Evolutionary conservation across 73 alveolate genomes (phyloP).

Genomic region (Uronychia binucleata): DNA sequence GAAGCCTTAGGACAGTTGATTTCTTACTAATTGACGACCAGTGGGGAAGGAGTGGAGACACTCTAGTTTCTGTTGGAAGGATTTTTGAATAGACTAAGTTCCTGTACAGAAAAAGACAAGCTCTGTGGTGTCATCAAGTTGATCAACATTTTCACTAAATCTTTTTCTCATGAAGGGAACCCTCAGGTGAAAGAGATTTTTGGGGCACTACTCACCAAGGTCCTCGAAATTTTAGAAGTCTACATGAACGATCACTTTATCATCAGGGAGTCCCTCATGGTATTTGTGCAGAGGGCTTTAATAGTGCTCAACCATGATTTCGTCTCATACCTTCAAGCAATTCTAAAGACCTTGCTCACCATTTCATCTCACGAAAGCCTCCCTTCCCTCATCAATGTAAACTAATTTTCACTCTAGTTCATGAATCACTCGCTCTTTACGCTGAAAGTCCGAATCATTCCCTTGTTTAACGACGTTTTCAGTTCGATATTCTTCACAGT

Average conservation of each 20-base stretch:
- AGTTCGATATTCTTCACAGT: neutral
- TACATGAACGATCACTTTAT: neutral
- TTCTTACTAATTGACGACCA: neutral
- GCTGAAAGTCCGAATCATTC: neutral
- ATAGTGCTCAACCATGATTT: neutral
- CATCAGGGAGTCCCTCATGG: neutral
- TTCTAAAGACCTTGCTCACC: neutral
- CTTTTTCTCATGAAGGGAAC: neutral
- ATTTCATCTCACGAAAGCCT: neutral
- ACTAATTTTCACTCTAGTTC: neutral
- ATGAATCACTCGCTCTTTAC: neutral
- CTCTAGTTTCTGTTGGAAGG: neutral
- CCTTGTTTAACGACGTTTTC: neutral
- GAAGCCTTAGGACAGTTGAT: neutral
- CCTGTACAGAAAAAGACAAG: neutral
- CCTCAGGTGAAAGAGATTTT: no score
- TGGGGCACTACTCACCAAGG: neutral
- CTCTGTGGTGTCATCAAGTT: neutral
- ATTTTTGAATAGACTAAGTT: neutral
- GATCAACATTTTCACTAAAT: neutral
- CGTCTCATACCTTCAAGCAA: neutral
- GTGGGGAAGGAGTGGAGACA: neutral
- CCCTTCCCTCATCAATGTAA: neutral
- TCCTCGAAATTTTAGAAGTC: no score
- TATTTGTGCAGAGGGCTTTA: neutral